Base-by-base conservation (phyloP, 768 basidiomycete genomes). In the Phlebiopsis gigantea region DNA sequence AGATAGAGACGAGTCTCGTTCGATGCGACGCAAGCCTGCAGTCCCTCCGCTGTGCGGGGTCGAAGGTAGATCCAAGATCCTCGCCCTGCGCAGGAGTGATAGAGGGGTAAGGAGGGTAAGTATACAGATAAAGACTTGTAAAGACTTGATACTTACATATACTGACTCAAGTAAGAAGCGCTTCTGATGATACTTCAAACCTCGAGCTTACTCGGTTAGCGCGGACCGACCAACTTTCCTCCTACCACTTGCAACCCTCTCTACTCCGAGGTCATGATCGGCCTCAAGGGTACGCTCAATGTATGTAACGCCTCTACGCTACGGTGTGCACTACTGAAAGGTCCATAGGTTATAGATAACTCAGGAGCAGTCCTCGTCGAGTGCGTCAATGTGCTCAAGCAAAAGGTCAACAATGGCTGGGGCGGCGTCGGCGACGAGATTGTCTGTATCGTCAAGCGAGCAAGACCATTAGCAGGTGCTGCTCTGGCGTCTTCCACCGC, bases 321-420 rank as follows among this genome's bases (percentile, higher is more conserved):
- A 5, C 6, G 3, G 12, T 2, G 2, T 4, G 47, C 21, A 25
- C 26, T 50, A 19, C 14, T 30, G 15, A 29, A 14, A 3, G 4
- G 5, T n/a, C 17, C 5, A 56, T 63, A 93, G 91, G 87, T 93
- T 62, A 97, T 98, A 71, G 96, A 98, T 78, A 98, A 98, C 72
- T 94, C 96, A 5, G 96, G 96, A 29, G 95, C 93, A 6, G 79
- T 98, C 60, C 75, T 96, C 59, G 87, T 94, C 42, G 96, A 98
- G 77, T 97, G 94, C 67, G 92, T 98, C 69, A 97, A 98, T 71
- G 84, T 98, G 26, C 79, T 97, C 57, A 98, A 98, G 72, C 85
- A 91, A 69, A 98, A 98, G 72, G 91, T 93, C 64, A 95, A 91
- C 70, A 90, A 93, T 63, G 95, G 95, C 44, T 91, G 90, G 83